These are phyloP conservation scores for Schizophyllum amplum DNA, from an alignment of 1,284 basidiomycete genomes.

Conservation along the genomic window DNA sequence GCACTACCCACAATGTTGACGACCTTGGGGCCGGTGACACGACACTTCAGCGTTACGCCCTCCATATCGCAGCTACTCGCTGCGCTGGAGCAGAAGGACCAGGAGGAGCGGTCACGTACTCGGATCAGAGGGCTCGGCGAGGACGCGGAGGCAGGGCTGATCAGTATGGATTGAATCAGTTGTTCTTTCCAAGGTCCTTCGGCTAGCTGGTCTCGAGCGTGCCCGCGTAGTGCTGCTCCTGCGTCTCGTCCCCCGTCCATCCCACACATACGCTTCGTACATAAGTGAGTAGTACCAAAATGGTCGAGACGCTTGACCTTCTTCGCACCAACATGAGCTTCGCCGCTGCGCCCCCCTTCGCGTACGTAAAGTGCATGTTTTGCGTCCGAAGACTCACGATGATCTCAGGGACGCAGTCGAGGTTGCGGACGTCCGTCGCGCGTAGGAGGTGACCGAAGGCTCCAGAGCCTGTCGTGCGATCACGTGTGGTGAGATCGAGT, in stretches of 20 bases:
- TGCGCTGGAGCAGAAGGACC: not conserved
- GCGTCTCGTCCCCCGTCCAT: no score
- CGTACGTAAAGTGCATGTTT: not conserved
- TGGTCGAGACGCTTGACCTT: not conserved
- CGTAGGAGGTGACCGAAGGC: not conserved
- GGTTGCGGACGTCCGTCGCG: not conserved
- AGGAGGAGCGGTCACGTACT: not conserved
- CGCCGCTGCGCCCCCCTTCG: not conserved
- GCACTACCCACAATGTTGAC: not conserved
- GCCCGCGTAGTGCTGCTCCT: not conserved
- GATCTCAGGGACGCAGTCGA: not conserved
- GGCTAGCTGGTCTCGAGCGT: not conserved
- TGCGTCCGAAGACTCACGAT: not conserved
- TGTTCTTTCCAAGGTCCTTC: not conserved
- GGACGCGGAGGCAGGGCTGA: not conserved
- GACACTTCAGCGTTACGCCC: not conserved
- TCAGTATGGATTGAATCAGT: not conserved
- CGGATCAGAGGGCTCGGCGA: not conserved
- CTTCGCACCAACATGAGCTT: not conserved
- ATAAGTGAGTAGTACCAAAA: not conserved
- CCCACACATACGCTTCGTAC: not conserved
- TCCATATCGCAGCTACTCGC: not conserved
- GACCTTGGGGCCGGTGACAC: not conserved
- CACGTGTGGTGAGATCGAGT: not conserved
- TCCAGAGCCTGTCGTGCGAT: not conserved